Evolutionary conservation across 2,329 filamentous ascomycete species (phyloP), one percentile per base, ranked within the genome.

Genomic region (Saccharata proteae): DNA sequence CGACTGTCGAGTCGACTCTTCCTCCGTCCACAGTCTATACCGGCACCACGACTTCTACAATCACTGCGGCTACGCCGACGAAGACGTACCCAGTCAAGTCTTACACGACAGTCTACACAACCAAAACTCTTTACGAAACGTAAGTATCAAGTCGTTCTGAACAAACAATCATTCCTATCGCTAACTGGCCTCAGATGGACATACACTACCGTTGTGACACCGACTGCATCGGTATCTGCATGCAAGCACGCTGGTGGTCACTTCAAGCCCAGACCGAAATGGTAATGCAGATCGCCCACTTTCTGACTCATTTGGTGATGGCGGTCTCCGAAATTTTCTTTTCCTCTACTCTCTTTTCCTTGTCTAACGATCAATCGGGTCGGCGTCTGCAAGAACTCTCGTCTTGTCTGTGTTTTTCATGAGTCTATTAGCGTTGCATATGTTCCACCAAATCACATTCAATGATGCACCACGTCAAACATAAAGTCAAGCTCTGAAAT

Each of bases 11-110:
- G 2, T 45, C 42, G 3, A 55, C 47, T 1, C 37, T 56, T 2
- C 52, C 55, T 4, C 49, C 55, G 12, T 39, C 43, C 4, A 60
- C 57, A 0, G 41, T 59, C 7, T 47, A 47, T 26, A 51, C 46
- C 4, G 56, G 56, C 7, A 36, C 47, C 11, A 47, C 43, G 11
- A 54, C 48, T 1, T 35, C 38, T 3, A 56, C 49, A 0, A 45
- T 49, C 7, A 59, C 55, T 2, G 45, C 52, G 2, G 52, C 55
- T 5, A 52, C 52, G 2, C 45, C 46, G 1, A 57, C 52, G 1
- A 54, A 52, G 36, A 55, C 54, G 4, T 35, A 35, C 6, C 24
- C 41, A 5, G 40, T 42, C 5, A 29, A 52, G 20, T 40, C 36
- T 4, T 47, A 48, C 26, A 47, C 40, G 6, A 52, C 40, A 13